Conservation (phyloP, 345 rosid genomes). For the Eucalyptus dawsonii region DNA sequence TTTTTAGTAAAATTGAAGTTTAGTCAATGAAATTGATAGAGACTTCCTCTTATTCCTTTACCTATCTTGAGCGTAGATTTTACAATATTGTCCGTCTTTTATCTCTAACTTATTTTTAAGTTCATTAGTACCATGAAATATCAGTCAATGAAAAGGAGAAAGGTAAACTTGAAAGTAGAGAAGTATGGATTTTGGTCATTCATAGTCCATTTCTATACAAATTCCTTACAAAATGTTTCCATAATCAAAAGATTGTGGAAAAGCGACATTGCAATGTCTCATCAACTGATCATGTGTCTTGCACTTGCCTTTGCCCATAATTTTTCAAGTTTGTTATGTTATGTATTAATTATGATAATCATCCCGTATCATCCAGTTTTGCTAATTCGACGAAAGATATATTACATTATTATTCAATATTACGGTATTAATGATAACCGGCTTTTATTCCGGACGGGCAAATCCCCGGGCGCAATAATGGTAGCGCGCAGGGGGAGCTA, state of each 20-base stretch:
- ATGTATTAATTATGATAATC: neutral
- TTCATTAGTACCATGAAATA: neutral
- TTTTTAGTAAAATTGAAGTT: neutral
- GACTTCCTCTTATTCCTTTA: neutral
- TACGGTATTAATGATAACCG: too few species aligned
- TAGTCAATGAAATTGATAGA: neutral
- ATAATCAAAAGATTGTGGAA: too few species aligned
- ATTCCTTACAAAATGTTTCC: too few species aligned
- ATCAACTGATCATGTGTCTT: too few species aligned
- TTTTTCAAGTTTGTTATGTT: neutral
- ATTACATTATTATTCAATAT: neutral
- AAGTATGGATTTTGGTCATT: too few species aligned
- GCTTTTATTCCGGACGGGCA: neutral
- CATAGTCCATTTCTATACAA: too few species aligned
- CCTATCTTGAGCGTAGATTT: neutral
- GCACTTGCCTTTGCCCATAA: neutral
- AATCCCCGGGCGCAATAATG: neutral
- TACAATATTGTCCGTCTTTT: neutral
- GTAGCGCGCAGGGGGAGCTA: neutral
- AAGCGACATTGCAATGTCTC: too few species aligned
- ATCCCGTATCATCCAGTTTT: neutral
- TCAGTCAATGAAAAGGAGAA: neutral
- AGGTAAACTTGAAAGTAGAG: neutral
- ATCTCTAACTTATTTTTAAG: neutral
- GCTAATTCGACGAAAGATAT: neutral